Conservation (phyloP, 2,329 filamentous ascomycete genomes). For the Trichoderma sp. region DNA sequence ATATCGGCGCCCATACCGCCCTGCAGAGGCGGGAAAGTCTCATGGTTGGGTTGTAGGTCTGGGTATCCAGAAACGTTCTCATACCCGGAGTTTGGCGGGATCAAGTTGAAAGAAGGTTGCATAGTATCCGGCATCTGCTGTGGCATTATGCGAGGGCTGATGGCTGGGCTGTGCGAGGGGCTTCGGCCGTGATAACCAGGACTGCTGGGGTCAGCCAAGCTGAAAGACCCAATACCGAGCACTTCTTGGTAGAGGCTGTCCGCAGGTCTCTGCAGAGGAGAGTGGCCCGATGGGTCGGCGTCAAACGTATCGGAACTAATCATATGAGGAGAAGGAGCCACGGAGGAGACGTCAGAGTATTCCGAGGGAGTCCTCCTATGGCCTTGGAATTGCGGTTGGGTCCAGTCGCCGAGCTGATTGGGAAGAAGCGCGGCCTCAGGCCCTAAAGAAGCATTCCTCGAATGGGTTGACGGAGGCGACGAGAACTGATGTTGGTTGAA, state of each 20-base stretch:
- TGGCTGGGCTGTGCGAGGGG: slow-evolving; percentile 71
- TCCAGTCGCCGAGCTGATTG: slow-evolving; percentile 54
- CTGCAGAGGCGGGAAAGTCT: slow-evolving; percentile 54
- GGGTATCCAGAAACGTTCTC: slow-evolving; percentile 36
- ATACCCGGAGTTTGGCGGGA: slow-evolving; percentile 41
- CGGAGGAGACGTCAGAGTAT: slow-evolving; percentile 85
- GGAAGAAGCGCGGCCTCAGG: slow-evolving; percentile 57
- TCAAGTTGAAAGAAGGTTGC: slow-evolving; percentile 47
- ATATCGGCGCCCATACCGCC: slow-evolving; percentile 56
- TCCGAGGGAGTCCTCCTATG: slow-evolving; percentile 88
- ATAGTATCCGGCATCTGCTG: slow-evolving; percentile 54
- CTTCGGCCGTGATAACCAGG: slow-evolving; percentile 71
- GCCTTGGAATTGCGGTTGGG: slow-evolving; percentile 64
- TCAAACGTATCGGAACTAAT: slow-evolving; percentile 78
- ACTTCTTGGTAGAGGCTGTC: slow-evolving; percentile 77
- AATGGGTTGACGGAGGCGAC: slow-evolving; percentile 49
- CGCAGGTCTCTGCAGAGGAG: slow-evolving; percentile 73
- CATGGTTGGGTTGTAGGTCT: slow-evolving; percentile 38
- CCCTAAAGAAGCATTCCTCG: slow-evolving; percentile 55
- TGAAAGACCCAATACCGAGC: slow-evolving; percentile 75
- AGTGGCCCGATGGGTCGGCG: slow-evolving; percentile 65
- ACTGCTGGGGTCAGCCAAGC: slow-evolving; percentile 68
- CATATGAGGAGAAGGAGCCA: slow-evolving; percentile 78
- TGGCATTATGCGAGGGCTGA: slow-evolving; percentile 60
- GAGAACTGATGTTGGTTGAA: slow-evolving; percentile 58